Evolutionary conservation across 2,329 filamentous ascomycete species (phyloP), one percentile per base, ranked within the genome.

Genomic region (Fusarium guadeloupense): DNA sequence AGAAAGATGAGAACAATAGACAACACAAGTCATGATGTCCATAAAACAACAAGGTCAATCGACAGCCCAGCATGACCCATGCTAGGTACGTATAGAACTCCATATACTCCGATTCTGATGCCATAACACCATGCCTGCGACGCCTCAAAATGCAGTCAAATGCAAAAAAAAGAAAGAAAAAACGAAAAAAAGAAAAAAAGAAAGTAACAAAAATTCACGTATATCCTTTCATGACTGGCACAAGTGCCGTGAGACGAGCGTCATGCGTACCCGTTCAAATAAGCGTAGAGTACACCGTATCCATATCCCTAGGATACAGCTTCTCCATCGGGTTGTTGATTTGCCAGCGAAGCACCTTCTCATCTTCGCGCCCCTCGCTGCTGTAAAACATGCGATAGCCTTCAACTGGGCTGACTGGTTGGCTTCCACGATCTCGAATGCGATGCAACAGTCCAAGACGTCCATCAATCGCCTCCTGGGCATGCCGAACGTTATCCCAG

Each of bases 401-500:
- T 16, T 73, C 68, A 12, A 55, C 19, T 5, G 71, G 66, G 9
- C 63, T 71, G 6, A 66, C 52, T 2, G 71, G 59, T 13, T 69
- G 72, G 13, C 68, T 67, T 20, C 69, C 70, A 13, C 69, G 70
- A 19, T 76, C 73, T 23, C 69, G 72, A 42, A 80, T 72, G 34
- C 65, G 64, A 20, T 67, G 69, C 31, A 80, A 52, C 50, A 69
- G 68, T 45, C 72, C 73, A 14, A 79, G 54, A 3, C 78, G 75
- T 21, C 67, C 65, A 21, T 77, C 74, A 38, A 88, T 79, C 4
- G 79, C 76, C 25, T 80, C 77, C 13, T 78, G 77, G 47, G 88
- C 81, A 19, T 75, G 75, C 33, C 78, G 76, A 3, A 84, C 83
- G 53, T 83, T 84, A 35, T 83, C 81, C 89, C 89, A 91, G 62